Evolutionary conservation across 2,329 filamentous ascomycete genomes (phyloP).

Genomic region (Paraphoma chrysanthemicola): DNA sequence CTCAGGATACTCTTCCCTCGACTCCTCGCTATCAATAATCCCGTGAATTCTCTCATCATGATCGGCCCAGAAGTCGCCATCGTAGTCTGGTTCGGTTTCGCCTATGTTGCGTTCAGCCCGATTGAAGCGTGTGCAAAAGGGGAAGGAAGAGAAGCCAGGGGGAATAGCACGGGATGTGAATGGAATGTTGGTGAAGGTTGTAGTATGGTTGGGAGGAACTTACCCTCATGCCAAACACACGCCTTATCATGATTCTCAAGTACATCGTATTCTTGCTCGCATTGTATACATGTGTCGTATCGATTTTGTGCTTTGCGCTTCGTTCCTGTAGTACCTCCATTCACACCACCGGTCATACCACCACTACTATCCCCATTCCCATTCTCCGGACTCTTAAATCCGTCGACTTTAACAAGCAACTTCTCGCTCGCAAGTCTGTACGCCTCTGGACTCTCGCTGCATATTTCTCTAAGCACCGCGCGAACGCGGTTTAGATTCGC

Average conservation of each 20-base stretch:
- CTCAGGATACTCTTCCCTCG: slow-evolving; percentile 1
- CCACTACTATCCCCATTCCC: no score
- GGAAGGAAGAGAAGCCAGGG: no score
- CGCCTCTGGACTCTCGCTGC: background rate
- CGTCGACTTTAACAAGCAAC: background rate
- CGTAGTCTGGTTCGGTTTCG: background rate
- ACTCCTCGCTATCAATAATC: background rate
- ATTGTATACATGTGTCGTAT: slow-evolving; percentile 19
- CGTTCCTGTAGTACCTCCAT: no score
- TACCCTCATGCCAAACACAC: slow-evolving; percentile 27
- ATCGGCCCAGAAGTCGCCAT: slow-evolving; percentile 5
- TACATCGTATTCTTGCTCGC: slow-evolving; percentile 23
- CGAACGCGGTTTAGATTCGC: background rate
- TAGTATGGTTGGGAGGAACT: background rate
- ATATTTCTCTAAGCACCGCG: background rate
- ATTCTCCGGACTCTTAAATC: background rate
- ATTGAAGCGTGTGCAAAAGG: no score
- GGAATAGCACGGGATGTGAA: no score
- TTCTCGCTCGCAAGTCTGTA: background rate
- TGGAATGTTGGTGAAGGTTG: no score
- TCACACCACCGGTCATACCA: no score
- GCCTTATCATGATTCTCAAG: slow-evolving; percentile 10
- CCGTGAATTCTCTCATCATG: background rate
- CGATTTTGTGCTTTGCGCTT: slow-evolving; percentile 2
- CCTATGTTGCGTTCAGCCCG: no score